Conservation (phyloP, 805 yeast species). For the Myxozyma monticola region DNA sequence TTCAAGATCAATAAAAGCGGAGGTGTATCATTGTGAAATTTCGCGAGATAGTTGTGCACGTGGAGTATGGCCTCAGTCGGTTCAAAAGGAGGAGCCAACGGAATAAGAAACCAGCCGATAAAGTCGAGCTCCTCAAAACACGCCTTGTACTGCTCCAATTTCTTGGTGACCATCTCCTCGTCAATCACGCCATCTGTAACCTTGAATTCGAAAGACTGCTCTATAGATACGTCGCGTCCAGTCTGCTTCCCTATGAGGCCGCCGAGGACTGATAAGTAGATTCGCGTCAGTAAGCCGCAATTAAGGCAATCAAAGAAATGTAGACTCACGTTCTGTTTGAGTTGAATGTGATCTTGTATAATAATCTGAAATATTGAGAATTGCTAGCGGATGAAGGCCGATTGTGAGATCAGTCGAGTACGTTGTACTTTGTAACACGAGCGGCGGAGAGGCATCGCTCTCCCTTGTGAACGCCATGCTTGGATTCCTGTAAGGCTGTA, state of each 20-base stretch:
- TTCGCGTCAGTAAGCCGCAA: neutral
- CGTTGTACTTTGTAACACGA: conserved; percentile 10
- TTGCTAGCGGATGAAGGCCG: conserved; percentile 40
- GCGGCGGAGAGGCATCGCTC: conserved; percentile 2
- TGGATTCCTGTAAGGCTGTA: too few species aligned
- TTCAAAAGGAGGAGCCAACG: conserved; percentile 30
- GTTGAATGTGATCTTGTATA: conserved; percentile 34
- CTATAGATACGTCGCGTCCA: conserved; percentile 36
- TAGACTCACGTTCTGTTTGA: conserved; percentile 28
- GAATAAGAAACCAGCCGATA: conserved; percentile 40
- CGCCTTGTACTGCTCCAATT: conserved; percentile 35
- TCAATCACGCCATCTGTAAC: conserved; percentile 31
- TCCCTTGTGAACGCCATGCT: neutral
- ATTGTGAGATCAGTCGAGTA: conserved; percentile 22
- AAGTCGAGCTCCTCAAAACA: conserved; percentile 38
- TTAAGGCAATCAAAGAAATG: neutral
- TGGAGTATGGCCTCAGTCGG: conserved; percentile 20
- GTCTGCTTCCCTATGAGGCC: conserved; percentile 38
- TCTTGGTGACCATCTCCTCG: conserved; percentile 29
- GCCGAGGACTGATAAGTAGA: conserved; percentile 34
- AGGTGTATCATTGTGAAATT: conserved; percentile 28
- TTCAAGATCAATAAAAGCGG: conserved; percentile 22
- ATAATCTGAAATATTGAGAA: conserved; percentile 41
- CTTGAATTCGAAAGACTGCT: conserved; percentile 39
- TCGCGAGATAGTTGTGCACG: conserved; percentile 20